Evolutionary conservation across 371 early-diverging fungal genomes (phyloP), one percentile per base, ranked within the genome.

Genomic region (Actinomortierella wolfii): DNA sequence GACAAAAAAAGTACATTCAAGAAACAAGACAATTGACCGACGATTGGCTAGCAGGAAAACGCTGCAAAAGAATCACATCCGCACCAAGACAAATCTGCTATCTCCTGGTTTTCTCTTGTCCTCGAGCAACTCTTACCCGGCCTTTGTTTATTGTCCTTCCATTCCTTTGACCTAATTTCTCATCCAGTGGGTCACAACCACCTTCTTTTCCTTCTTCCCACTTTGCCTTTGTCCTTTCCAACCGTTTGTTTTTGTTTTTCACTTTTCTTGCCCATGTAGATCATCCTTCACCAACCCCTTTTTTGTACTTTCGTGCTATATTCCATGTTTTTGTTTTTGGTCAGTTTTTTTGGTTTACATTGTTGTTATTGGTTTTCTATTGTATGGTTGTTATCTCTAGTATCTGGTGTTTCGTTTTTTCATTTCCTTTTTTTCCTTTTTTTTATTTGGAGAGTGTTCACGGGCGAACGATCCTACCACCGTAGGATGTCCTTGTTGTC

Each of bases 291-390:
- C 4, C 26, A 29, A n/a, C 44, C 43, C 41, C 44, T 26, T 42
- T 34, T 45, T 44, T 59, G 42, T 57, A 21, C 25, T 64, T 46
- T 49, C 39, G 41, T 57, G 20, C 49, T 50, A 21, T 21, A 49
- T 49, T 50, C 14, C 47, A 41, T 26, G 24, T 29, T 13, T 23
- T 50, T 26, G 17, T 26, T 13, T 26, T 24, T 58, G n/a, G 34
- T 21, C 17, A 51, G 24, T 17, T 20, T 47, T 45, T 45, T 42
- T 29, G 25, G 26, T 24, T 18, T 51, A 18, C 21, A 6, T 34
- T 34, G 34, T 34, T 34, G 34, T 20, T 24, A 8, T 21, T 9
- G 20, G 3, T 44, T 44, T 44, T 13, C 47, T 6, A 34, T 13
- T 24, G 24, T 40, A 39, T 5, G 28, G 39, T 55, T 44, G 54